Conservation (phyloP, 768 basidiomycete species). For the Auricularia heimuer region DNA sequence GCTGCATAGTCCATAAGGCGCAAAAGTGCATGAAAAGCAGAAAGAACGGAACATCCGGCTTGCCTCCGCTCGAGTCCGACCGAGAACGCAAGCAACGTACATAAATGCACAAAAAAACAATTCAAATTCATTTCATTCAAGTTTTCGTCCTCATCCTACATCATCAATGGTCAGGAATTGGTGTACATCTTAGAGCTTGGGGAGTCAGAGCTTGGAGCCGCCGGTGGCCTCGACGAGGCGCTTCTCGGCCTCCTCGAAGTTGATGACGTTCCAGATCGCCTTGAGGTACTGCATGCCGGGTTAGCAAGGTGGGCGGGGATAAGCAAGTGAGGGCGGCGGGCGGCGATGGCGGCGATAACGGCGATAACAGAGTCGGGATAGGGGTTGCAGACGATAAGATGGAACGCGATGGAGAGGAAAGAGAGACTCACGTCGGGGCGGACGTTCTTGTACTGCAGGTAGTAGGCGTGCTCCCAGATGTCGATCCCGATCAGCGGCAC, state of each 20-base stretch:
- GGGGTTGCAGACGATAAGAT: neutral
- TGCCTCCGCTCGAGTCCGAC: no score
- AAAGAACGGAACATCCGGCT: no score
- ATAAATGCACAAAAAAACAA: no score
- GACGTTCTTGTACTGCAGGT: slow-evolving; percentile 77
- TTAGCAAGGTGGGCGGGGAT: neutral
- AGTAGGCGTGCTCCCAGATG: slow-evolving; percentile 95
- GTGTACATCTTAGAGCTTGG: no score
- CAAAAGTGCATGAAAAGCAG: no score
- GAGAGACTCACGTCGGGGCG: slow-evolving; percentile 73
- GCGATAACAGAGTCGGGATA: neutral
- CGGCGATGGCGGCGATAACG: neutral
- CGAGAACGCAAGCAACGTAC: no score
- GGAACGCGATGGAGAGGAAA: neutral
- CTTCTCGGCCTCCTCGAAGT: slow-evolving; percentile 86
- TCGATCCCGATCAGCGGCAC: slow-evolving; percentile 91
- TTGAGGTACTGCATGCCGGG: slow-evolving; percentile 61
- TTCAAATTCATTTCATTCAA: no score
- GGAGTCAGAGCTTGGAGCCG: neutral
- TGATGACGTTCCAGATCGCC: slow-evolving; percentile 93
- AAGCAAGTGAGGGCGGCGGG: neutral
- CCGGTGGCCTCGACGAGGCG: slow-evolving; percentile 30
- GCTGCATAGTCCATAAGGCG: no score
- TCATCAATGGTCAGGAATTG: no score
- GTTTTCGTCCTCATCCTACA: no score